These are phyloP conservation scores for Suillus occidentalis DNA, from an alignment of 768 basidiomycete genomes.

Conservation along the genomic window DNA sequence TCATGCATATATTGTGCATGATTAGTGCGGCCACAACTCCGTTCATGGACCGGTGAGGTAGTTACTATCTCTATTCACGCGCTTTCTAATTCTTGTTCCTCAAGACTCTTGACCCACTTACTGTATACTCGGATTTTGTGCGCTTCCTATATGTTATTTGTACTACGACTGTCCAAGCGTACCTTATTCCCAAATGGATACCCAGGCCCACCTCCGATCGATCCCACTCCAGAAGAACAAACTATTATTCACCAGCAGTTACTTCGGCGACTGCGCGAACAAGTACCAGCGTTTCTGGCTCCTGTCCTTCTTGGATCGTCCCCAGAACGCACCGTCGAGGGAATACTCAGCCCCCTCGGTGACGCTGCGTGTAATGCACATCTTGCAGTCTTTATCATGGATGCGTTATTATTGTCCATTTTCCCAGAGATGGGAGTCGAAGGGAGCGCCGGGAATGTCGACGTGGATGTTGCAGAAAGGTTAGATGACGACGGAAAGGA, in stretches of 20 bases:
- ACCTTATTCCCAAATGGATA: conserved; percentile 89
- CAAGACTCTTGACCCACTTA: conserved; percentile 68
- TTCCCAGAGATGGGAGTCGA: conserved; percentile 74
- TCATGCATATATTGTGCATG: conserved; percentile 48
- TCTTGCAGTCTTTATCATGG: conserved; percentile 70
- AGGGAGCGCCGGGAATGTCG: not conserved
- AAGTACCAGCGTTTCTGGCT: conserved; percentile 38
- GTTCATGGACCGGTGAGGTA: conserved; percentile 59
- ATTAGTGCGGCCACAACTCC: conserved; percentile 46
- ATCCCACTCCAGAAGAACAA: conserved; percentile 80
- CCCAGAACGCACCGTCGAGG: conserved; percentile 47
- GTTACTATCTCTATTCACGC: not conserved
- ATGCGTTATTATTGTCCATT: conserved; percentile 64
- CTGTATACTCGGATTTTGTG: conserved; percentile 56
- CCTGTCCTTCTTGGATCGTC: conserved; percentile 57
- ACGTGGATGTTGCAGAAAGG: not conserved
- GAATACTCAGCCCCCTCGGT: conserved; percentile 60
- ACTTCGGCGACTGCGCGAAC: conserved; percentile 37
- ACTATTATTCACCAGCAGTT: conserved; percentile 47
- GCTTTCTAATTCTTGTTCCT: not conserved
- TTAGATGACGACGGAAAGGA: conserved; percentile 3
- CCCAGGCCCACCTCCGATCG: conserved; percentile 69
- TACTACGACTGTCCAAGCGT: conserved; percentile 57
- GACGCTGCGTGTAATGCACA: conserved; percentile 76
- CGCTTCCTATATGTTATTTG: conserved; percentile 49